Evolutionary conservation across 1,284 basidiomycete genomes (phyloP), one percentile per base, ranked within the genome.

Genomic region (Anthracocystis setariae): DNA sequence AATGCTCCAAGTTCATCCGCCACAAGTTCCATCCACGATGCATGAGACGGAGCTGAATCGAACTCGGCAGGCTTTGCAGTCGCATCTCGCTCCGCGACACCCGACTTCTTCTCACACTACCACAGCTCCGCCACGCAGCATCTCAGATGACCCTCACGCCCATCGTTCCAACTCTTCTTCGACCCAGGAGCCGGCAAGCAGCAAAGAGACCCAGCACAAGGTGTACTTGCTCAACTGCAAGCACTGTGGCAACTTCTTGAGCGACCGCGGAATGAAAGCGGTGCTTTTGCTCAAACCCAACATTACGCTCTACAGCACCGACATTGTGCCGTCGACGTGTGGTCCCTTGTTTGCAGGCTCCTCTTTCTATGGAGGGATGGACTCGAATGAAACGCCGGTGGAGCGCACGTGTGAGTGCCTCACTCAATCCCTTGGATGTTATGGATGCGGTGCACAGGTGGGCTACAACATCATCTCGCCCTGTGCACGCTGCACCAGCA

Each of bases 201-300:
- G 12, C 20, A 42, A 57, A 44, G 75, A 76, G 21, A 52, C 67
- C 2, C 61, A 68, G 37, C 84, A 85, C 83, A 89, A 90, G 82
- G 91, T 93, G 55, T 92, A 90, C 87, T 87, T 91, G 29, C 84
- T 93, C 54, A 89, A 91, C 80, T 93, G 92, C 84, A 88, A 86
- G 71, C 86, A 88, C 18, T 93, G 91, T 80, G 86, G 86, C 33
- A 87, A 86, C 44, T 92, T 93, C 80, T 83, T 92, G 46, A 90
- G 90, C 18, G 92, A 93, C 81, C 87, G 92, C 18, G 91, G 89
- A 47, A 92, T 93, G 91, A 91, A 91, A 86, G 92, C 91, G 43
- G 91, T 93, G 37, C 86, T 93, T 17, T 86, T 93, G 27, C 86
- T 93, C 63, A 88, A 89, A 68, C 92, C 92, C 3, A 89, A 90